phyloP scores from a whole-genome alignment of 768 basidiomycete genomes.

The Mycena belliarum region DNA sequence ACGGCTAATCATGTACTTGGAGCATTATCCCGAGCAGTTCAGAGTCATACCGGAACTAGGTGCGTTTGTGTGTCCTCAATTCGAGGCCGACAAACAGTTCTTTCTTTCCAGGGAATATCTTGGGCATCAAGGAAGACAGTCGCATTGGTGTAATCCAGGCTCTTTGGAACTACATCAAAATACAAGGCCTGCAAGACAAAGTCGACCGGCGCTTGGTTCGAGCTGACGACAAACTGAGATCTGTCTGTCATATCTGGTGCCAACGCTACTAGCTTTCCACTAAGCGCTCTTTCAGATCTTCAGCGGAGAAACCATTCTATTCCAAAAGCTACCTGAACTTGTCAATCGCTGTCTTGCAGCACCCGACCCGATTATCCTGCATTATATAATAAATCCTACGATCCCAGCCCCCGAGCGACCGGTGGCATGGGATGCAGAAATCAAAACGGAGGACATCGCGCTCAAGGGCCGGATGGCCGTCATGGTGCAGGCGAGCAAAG shows the following conservation, averaged over 20 bases:
- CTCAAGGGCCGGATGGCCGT: conserved; percentile 76
- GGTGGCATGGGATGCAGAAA: conserved; percentile 83
- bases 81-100: background rate
- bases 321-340: conserved; percentile 82
- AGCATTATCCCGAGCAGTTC: conserved; percentile 86
- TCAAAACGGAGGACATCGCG: conserved; percentile 81
- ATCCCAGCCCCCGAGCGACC: conserved; percentile 66
- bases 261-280: background rate
- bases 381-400: conserved; percentile 71
- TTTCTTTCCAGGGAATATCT: conserved; percentile 47
- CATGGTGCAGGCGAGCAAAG: conserved; percentile 68
- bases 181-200: conserved; percentile 81
- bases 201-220: conserved; percentile 71
- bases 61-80: conserved; percentile 27
- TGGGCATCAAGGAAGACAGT: conserved; percentile 85
- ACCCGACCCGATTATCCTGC: conserved; percentile 79
- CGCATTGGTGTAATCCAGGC: conserved; percentile 78
- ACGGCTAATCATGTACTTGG: conserved; percentile 82
- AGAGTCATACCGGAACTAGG: conserved; percentile 77
- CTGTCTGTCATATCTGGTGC: conserved; percentile 41
- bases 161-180: conserved; percentile 92
- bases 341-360: conserved; percentile 78
- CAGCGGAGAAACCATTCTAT: conserved; percentile 65
- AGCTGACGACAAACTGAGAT: conserved; percentile 65
- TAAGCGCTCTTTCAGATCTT: conserved; percentile 54